A percentile compares a stretch with the other conserved stretches of the same genome.
These are phyloP conservation scores for Eutrema japonicum DNA, from an alignment of 345 rosid genomes.

Conservation along the genomic window DNA sequence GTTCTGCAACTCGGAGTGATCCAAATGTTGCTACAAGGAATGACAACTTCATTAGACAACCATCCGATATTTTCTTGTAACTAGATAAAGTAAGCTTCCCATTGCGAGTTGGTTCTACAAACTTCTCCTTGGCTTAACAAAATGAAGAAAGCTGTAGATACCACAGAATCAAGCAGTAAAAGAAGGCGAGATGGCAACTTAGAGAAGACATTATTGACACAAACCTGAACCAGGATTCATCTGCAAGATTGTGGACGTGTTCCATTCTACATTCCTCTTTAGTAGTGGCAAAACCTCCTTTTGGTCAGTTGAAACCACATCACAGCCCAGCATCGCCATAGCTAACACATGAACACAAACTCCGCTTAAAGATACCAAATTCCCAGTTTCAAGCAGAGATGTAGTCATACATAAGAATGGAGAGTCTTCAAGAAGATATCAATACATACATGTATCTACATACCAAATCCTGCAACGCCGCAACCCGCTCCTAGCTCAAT, in stretches of 20 bases:
- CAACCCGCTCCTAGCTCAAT: slow-evolving; percentile 98
- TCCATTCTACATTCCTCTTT: slow-evolving; percentile 80
- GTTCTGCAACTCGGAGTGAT: slow-evolving; percentile 76
- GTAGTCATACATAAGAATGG: slow-evolving; percentile 12
- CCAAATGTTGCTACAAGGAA: slow-evolving; percentile 75
- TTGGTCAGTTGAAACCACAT: slow-evolving; percentile 86
- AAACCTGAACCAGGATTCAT: slow-evolving; percentile 68
- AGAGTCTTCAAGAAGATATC: slow-evolving; percentile 27
- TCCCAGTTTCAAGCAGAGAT: slow-evolving; percentile 14
- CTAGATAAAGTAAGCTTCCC: neutral
- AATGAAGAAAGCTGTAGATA: slow-evolving; percentile 2
- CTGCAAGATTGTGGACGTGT: slow-evolving; percentile 73
- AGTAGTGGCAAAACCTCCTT: slow-evolving; percentile 76
- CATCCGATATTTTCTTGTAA: neutral
- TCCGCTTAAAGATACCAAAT: slow-evolving; percentile 13
- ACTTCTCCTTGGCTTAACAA: slow-evolving; percentile 19
- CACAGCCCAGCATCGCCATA: slow-evolving; percentile 90
- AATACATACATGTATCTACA: slow-evolving; percentile 44
- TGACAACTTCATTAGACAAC: slow-evolving; percentile 14
- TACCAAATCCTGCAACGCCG: slow-evolving; percentile 96
- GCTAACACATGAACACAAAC: slow-evolving; percentile 49
- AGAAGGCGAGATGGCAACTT: slow-evolving; percentile 13
- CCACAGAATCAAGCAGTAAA: slow-evolving; percentile 15
- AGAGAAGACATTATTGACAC: slow-evolving; percentile 18
- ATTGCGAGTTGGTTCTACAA: neutral